Conservation (phyloP, 2,329 filamentous ascomycete species). For the Xylariaceae sp. region DNA sequence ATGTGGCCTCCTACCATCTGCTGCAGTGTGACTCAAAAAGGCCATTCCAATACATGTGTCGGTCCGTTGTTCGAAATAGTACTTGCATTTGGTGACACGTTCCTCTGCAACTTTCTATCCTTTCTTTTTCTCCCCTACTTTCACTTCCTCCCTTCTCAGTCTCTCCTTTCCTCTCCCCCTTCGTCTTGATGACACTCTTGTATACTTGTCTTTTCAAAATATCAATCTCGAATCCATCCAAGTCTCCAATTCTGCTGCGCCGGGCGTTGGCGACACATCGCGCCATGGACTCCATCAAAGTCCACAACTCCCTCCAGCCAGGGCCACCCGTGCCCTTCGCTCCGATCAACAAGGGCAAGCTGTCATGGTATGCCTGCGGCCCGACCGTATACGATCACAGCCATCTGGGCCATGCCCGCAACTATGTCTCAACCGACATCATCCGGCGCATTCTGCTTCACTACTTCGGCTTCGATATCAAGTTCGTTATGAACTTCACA, state of each 20-base stretch:
- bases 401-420: conserved; percentile 78
- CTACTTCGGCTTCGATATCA: conserved; percentile 79
- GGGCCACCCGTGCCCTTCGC: conserved; percentile 71
- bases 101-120: not conserved
- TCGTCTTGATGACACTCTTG: conserved; percentile 15
- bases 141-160: not conserved
- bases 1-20: no score
- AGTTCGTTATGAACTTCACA: conserved; percentile 92
- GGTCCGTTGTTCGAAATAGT: no score
- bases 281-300: conserved; percentile 59
- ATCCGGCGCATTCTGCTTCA: conserved; percentile 77
- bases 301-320: conserved; percentile 77
- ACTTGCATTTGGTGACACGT: conserved; percentile 8
- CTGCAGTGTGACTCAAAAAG: no score
- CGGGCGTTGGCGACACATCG: conserved; percentile 36
- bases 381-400: conserved; percentile 78
- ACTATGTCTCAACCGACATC: conserved; percentile 89
- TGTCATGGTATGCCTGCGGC: conserved; percentile 87
- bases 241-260: conserved; percentile 24
- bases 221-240: conserved; percentile 28
- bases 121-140: not conserved
- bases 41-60: no score
- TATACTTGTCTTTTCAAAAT: conserved; percentile 20
- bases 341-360: conserved; percentile 67
- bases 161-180: not conserved